Evolutionary conservation across 73 alveolate genomes (phyloP).

Genomic region (Paramecium pentaurelia): DNA sequence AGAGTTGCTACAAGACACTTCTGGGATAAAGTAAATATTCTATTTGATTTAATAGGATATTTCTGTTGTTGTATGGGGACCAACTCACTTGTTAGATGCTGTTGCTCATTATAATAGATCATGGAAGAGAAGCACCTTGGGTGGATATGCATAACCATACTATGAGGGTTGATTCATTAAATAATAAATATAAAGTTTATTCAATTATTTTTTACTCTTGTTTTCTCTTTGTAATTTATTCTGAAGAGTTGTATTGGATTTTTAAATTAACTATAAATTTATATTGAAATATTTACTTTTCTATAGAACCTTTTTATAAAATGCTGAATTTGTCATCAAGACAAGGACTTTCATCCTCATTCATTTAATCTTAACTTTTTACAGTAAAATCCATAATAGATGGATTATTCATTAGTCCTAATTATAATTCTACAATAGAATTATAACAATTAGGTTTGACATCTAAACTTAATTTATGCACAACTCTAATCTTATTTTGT

Average conservation of each 20-base stretch:
- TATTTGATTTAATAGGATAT: conserved; percentile 4
- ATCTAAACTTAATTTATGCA: conserved; percentile 23
- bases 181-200: conserved; percentile 6
- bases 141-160: conserved; percentile 47
- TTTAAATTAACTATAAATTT: neutral
- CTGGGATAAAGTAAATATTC: conserved; percentile 41
- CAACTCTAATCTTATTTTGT: neutral
- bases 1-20: conserved; percentile 62
- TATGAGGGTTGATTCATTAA: conserved; percentile 33
- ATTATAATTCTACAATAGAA: neutral
- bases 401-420: neutral
- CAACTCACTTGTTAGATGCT: conserved; percentile 50
- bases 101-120: conserved; percentile 60
- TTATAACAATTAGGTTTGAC: neutral
- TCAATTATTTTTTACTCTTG: conserved; percentile 21
- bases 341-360: conserved; percentile 49
- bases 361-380: neutral
- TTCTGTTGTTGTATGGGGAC: conserved; percentile 63
- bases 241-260: neutral
- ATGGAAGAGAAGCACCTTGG: conserved; percentile 62
- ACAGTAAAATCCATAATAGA: neutral
- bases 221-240: neutral
- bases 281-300: neutral
- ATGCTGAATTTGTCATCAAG: neutral
- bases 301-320: neutral